Evolutionary conservation across 345 rosid species (phyloP), one percentile per base, ranked within the genome.

Genomic region (Dimocarpus longan): DNA sequence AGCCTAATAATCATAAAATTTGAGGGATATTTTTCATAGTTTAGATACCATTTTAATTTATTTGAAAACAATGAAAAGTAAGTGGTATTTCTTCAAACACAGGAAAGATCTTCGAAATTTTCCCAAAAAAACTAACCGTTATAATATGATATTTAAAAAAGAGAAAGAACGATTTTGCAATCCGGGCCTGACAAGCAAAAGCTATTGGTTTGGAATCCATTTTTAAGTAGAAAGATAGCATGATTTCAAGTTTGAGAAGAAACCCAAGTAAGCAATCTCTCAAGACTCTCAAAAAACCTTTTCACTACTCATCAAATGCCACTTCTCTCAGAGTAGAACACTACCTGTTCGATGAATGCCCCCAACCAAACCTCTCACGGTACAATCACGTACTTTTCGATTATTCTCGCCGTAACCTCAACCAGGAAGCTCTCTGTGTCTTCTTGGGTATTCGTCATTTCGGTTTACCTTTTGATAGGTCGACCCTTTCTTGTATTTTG

Each of bases 401-500:
- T 44, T 82, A 57, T 77, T 89, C 93, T 56, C 93, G 93, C 4
- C 79, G 87, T 2, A 87, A 82, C 70, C 87, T 85, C 9, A 88
- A 86, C 85, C 85, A 57, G 4, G 86, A 88, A 84, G 95, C 91
- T 52, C 79, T 89, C 6, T 80, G 76, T 44, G 85, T 90, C 81
- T 95, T 87, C 76, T 0, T 84, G 81, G 87, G 75, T 42, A 82
- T 90, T 82, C 93, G 74, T 64, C 82, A 86, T 74, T 86, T 78
- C 7, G 92, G 94, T 26, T 60, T 84, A 19, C 84, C 86, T 4
- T 75, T 89, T 39, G 88, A 90, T 16, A 90, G 91, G 8, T 90
- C 88, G 40, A 88, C 84, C 1, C 84, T 91, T 71, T 93, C 97
- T 15, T 92, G 93, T 66, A 91, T 88, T 52, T 24, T 92, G 76